Evolutionary conservation across 2,329 filamentous ascomycete species (phyloP).

Genomic region (Scytalidium sp.): DNA sequence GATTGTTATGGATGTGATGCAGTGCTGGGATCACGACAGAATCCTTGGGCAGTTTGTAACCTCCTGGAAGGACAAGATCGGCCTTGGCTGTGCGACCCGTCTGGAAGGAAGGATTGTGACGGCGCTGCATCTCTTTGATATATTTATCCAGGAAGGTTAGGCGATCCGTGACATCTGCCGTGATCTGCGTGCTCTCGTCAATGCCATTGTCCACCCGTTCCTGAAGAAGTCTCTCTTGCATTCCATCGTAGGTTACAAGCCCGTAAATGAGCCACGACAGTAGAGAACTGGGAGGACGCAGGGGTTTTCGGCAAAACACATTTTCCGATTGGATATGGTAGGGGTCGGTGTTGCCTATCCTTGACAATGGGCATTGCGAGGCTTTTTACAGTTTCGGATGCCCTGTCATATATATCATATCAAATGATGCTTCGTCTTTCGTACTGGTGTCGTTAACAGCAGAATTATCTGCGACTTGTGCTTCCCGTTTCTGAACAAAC

Average conservation of each 20-base stretch:
- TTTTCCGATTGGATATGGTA: not conserved
- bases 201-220: constrained; percentile 38
- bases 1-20: constrained; percentile 19
- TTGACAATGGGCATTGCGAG: too few species aligned
- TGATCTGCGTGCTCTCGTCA: constrained; percentile 27
- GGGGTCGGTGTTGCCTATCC: too few species aligned
- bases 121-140: constrained; percentile 43
- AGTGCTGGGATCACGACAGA: constrained; percentile 17
- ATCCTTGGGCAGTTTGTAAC: constrained; percentile 39
- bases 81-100: constrained; percentile 41
- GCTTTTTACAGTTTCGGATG: too few species aligned
- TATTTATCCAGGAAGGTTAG: constrained; percentile 37
- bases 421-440: too few species aligned
- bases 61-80: constrained; percentile 42
- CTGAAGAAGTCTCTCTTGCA: constrained; percentile 42
- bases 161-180: constrained; percentile 30
- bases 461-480: too few species aligned
- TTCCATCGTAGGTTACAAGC: constrained; percentile 37
- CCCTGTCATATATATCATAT: too few species aligned
- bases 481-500: too few species aligned
- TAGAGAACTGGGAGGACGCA: constrained; percentile 38
- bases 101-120: constrained; percentile 44
- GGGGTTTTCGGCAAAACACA: too few species aligned
- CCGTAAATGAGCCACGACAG: constrained; percentile 44
- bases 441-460: too few species aligned